Evolutionary conservation across 1,284 basidiomycete species (phyloP).

Genomic region (Kwoniella shivajii): DNA sequence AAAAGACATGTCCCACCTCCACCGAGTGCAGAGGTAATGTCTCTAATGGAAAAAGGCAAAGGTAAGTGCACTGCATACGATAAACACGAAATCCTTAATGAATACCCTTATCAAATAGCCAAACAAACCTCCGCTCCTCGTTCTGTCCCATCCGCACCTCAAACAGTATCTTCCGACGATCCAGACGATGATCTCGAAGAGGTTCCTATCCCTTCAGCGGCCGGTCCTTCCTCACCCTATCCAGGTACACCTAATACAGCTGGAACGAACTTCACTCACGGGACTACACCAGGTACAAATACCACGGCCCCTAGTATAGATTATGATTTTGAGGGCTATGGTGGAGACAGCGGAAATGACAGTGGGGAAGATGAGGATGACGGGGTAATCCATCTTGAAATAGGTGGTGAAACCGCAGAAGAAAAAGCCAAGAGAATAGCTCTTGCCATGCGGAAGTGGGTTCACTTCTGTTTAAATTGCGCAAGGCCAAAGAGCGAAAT

Average conservation of each 20-base stretch:
- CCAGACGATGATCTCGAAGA: constrained; percentile 49
- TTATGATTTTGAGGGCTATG: constrained; percentile 25
- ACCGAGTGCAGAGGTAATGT: constrained; percentile 4
- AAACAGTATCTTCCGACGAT: background rate
- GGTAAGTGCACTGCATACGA: background rate
- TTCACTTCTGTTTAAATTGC: background rate
- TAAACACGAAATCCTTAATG: background rate
- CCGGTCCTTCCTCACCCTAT: constrained; percentile 34
- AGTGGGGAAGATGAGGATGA: constrained; percentile 30
- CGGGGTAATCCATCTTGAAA: constrained; percentile 44
- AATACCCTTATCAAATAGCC: background rate
- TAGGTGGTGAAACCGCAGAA: constrained; percentile 47
- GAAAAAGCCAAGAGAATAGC: constrained; percentile 45
- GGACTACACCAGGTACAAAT: constrained; percentile 22
- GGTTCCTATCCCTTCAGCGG: constrained; percentile 41
- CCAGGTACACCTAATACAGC: constrained; percentile 30
- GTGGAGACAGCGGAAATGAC: constrained; percentile 22
- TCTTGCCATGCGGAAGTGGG: constrained; percentile 47
- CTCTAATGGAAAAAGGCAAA: constrained; percentile 10
- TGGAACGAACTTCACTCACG: constrained; percentile 17
- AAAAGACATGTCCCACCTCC: constrained; percentile 3
- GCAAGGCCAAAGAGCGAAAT: no score
- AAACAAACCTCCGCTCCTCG: constrained; percentile 1
- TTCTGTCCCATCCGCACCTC: background rate
- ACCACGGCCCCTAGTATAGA: constrained; percentile 24